These are phyloP conservation scores for Cercospora zeina DNA, from an alignment of 2,329 filamentous ascomycete species.

Conservation along the genomic window DNA sequence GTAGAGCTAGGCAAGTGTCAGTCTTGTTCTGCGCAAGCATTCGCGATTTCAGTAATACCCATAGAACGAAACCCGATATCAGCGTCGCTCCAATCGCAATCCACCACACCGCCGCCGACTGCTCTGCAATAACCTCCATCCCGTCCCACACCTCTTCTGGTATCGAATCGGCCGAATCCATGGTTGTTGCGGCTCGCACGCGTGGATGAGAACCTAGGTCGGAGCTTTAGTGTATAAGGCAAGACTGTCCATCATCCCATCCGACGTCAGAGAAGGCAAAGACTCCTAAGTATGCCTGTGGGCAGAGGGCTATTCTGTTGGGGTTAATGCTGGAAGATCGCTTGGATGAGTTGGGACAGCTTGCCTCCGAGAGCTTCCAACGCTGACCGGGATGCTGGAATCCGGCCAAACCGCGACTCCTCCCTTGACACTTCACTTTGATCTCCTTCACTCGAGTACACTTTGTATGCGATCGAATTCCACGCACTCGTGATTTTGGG, in stretches of 20 bases:
- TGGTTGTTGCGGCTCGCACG: constrained; percentile 17
- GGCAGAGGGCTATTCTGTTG: neutral
- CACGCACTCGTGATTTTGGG: neutral
- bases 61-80: constrained; percentile 12
- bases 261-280: neutral
- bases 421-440: neutral
- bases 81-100: constrained; percentile 29
- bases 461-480: neutral
- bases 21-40: neutral
- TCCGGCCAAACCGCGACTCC: neutral
- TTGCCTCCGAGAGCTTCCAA: constrained; percentile 9
- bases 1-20: constrained; percentile 10
- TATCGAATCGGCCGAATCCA: constrained; percentile 39
- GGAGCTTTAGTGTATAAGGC: constrained; percentile 3
- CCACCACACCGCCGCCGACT: constrained; percentile 33
- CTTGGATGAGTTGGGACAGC: constrained; percentile 6
- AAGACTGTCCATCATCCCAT: constrained; percentile 4
- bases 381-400: neutral
- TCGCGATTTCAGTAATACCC: neutral
- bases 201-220: neutral
- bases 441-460: neutral
- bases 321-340: constrained; percentile 7
- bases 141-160: constrained; percentile 36
- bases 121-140: constrained; percentile 31
- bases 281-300: neutral